Percentiles rank a stretch among this genome's conserved stretches.
Evolutionary conservation across 768 basidiomycete genomes (phyloP).

Genomic region (Strobilomyces dryophilus): DNA sequence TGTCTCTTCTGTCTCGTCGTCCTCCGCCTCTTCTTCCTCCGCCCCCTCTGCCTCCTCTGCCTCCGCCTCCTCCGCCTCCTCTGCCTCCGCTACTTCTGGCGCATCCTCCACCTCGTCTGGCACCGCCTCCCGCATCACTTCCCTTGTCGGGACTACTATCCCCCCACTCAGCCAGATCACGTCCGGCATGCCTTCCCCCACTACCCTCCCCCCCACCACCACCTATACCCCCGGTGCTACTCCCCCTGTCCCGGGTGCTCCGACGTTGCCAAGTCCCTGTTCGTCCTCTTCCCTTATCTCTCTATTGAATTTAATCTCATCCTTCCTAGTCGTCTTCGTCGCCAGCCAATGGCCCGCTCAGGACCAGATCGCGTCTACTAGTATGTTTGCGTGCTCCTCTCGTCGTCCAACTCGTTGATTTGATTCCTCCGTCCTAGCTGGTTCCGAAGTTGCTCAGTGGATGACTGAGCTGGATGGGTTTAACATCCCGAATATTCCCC

Average conservation of each 20-base stretch:
- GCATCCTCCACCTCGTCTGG: conserved; percentile 1
- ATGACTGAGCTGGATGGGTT: conserved; percentile 70
- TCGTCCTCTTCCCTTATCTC: conserved; percentile 12
- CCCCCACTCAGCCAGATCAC: conserved; percentile 59
- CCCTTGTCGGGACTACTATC: conserved; percentile 40
- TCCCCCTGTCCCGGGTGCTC: conserved; percentile 62
- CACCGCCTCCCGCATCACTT: conserved; percentile 18
- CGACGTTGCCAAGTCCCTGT: conserved; percentile 64
- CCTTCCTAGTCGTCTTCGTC: conserved; percentile 40
- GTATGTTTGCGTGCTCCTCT: conserved; percentile 34
- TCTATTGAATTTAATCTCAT: conserved; percentile 1
- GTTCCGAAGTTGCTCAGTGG: conserved; percentile 63
- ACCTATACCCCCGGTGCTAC: conserved; percentile 58
- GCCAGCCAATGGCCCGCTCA: conserved; percentile 55
- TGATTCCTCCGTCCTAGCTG: not conserved
- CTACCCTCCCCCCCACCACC: conserved; percentile 45
- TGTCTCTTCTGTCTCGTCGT: conserved; percentile 1
- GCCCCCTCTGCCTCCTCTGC: conserved; percentile 4
- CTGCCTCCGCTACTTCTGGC: not conserved
- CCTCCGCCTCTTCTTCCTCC: conserved; percentile 5
- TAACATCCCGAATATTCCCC: conserved; percentile 60
- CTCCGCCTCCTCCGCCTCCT: not conserved
- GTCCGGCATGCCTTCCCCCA: conserved; percentile 56
- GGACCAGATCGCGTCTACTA: conserved; percentile 56
- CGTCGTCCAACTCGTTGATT: not conserved